Conservation (phyloP, 108 stramenopile species). For the Nitzschia palea region DNA sequence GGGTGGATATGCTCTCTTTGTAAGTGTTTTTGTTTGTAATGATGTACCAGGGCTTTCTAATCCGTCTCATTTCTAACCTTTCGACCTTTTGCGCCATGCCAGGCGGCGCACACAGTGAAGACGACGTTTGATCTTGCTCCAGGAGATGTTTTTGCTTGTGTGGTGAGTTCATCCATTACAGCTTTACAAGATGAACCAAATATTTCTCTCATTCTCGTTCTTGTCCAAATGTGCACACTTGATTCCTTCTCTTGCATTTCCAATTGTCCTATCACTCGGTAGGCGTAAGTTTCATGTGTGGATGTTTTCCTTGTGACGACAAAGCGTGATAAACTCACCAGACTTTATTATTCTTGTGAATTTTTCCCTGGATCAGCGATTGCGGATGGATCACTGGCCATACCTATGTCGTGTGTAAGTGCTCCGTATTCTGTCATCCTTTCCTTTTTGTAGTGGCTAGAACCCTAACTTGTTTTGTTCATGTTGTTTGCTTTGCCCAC, state of each 20-base stretch:
- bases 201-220: too few species aligned
- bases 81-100: background rate
- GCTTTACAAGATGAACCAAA: too few species aligned
- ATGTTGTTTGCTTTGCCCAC: conserved; percentile 93
- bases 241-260: background rate
- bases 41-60: background rate
- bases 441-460: background rate
- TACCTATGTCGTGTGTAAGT: conserved; percentile 95
- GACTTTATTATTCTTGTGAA: background rate
- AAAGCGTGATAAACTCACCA: too few species aligned
- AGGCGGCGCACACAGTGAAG: conserved; percentile 77
- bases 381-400: conserved; percentile 99
- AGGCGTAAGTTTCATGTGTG: background rate
- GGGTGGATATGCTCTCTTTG: conserved; percentile 89
- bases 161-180: conserved; percentile 49
- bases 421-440: background rate
- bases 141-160: conserved; percentile 93
- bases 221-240: background rate
- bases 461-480: conserved; percentile 39
- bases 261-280: background rate
- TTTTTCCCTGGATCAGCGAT: conserved; percentile 44
- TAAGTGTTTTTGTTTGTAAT: conserved; percentile 43
- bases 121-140: conserved; percentile 72
- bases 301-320: background rate
- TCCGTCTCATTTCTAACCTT: background rate